These are phyloP conservation scores for Geoglossum cookeanum DNA, from an alignment of 2,329 filamentous ascomycete species.

Conservation along the genomic window DNA sequence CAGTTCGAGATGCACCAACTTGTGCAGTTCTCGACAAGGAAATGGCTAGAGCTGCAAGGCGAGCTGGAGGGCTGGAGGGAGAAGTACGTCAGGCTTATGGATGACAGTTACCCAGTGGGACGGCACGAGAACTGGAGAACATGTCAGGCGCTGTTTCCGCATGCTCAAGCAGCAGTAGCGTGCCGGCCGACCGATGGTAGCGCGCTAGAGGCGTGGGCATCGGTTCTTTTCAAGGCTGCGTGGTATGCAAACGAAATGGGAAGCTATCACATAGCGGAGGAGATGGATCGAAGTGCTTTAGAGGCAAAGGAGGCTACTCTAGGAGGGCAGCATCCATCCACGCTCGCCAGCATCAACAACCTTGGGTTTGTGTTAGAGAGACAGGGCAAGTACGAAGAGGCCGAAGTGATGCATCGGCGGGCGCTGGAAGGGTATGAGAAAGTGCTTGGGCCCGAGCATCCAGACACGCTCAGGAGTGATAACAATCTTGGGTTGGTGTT, in stretches of 20 bases:
- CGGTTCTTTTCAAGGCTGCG: neutral
- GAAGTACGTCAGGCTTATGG: neutral
- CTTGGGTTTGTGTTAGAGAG: neutral
- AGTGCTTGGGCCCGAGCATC: neutral
- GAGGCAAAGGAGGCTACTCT: neutral
- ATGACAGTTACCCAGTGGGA: neutral
- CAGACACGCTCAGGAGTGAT: neutral
- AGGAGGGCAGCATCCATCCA: neutral
- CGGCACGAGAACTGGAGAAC: neutral
- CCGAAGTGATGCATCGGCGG: neutral
- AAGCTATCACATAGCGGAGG: neutral
- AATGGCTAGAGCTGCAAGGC: neutral
- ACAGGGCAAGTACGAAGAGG: neutral
- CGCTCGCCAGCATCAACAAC: neutral
- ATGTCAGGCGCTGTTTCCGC: neutral
- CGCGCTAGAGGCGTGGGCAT: too few relatives aligned
- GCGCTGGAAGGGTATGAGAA: neutral
- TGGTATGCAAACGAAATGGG: neutral
- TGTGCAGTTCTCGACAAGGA: constrained; percentile 1
- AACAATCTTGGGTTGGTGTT: neutral
- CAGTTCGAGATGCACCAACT: constrained; percentile 11
- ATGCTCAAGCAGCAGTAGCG: constrained; percentile 1
- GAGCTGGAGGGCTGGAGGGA: neutral
- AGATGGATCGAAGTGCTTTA: neutral
- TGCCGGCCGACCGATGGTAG: neutral